Conservation (phyloP, 371 early-diverging fungal species). For the Mucor lusitanicus region DNA sequence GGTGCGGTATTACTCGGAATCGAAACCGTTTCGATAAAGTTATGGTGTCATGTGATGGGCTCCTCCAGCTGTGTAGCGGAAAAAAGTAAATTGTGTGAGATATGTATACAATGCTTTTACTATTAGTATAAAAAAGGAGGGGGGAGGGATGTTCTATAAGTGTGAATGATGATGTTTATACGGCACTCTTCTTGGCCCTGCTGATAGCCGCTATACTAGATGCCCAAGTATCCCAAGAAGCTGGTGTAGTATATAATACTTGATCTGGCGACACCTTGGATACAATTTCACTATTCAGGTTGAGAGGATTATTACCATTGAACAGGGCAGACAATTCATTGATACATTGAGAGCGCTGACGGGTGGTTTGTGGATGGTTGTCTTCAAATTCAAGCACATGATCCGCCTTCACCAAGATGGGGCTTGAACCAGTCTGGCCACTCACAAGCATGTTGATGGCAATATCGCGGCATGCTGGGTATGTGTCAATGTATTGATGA, state of each 20-base stretch:
- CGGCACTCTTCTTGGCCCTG: neutral
- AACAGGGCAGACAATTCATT: conserved; percentile 3
- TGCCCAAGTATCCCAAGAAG: neutral
- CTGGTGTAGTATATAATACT: neutral
- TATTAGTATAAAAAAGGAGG: neutral
- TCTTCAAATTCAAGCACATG: neutral
- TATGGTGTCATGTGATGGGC: too few relatives aligned
- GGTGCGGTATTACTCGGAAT: too few relatives aligned
- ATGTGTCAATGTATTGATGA: conserved; percentile 26
- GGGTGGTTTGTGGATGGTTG: neutral
- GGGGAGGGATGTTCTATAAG: neutral
- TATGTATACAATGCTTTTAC: neutral
- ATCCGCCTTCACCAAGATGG: conserved; percentile 16
- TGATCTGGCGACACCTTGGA: neutral
- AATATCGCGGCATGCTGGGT: conserved; percentile 28
- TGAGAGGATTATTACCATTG: conserved; percentile 6
- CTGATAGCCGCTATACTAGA: neutral
- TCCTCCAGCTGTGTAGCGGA: too few relatives aligned
- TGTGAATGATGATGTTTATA: neutral
- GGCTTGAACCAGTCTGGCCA: conserved; percentile 25
- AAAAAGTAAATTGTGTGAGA: neutral
- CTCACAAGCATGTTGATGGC: conserved; percentile 33
- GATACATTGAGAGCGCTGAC: conserved; percentile 4
- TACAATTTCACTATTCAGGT: conserved; percentile 13
- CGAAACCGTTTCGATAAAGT: too few relatives aligned